phyloP scores from a whole-genome alignment of 768 basidiomycete species.

The Russula olivacea region DNA sequence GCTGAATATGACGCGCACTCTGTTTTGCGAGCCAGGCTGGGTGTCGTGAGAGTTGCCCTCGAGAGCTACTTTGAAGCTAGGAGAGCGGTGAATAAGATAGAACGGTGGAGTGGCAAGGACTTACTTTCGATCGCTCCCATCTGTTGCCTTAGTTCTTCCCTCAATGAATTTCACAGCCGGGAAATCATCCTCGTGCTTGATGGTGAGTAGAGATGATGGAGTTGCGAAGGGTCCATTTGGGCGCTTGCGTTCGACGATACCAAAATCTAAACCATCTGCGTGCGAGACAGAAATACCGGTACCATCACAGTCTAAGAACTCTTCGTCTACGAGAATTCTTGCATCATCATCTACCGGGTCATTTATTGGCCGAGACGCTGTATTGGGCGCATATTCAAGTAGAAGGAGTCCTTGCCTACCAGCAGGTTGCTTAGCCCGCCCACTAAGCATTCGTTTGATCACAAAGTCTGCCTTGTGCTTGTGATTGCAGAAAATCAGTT shows the following conservation, averaged over 20 bases:
- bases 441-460: slow-evolving; percentile 8
- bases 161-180: slow-evolving; percentile 14
- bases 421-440: background rate
- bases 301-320: slow-evolving; percentile 43
- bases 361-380: background rate
- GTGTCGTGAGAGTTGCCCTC: background rate
- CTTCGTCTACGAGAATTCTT: background rate
- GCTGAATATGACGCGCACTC: slow-evolving; percentile 7
- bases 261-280: slow-evolving; percentile 44
- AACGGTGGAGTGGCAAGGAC: background rate
- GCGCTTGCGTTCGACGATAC: slow-evolving; percentile 39
- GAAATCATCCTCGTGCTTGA: slow-evolving; percentile 12
- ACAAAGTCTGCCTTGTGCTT: background rate
- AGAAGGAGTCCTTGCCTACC: background rate
- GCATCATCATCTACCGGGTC: background rate
- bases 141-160: background rate
- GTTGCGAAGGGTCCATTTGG: slow-evolving; percentile 26
- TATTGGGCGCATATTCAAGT: background rate
- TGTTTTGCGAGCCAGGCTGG: slow-evolving; percentile 4
- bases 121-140: slow-evolving; percentile 7
- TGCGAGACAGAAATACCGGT: slow-evolving; percentile 34
- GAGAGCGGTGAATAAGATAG: background rate
- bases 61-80: slow-evolving; percentile 10
- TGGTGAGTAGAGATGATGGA: slow-evolving; percentile 19
- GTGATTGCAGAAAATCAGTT: slow-evolving; percentile 6